A percentile compares a stretch with the other conserved stretches of the same genome.
Evolutionary conservation across 768 basidiomycete genomes (phyloP).

Genomic region (Chalciporus pseudorubinellus): DNA sequence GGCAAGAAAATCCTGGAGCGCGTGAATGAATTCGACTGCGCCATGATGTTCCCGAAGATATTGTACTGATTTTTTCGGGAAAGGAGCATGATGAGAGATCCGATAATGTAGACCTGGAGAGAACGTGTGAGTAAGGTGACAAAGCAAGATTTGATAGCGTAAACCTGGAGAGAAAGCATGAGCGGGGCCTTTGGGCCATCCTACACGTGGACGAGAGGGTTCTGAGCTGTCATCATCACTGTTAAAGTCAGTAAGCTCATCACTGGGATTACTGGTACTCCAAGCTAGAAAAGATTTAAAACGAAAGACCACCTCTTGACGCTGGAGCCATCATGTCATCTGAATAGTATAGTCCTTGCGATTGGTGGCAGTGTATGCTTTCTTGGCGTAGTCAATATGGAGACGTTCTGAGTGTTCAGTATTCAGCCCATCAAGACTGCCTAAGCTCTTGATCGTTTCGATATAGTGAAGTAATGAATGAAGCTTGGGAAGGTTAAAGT

Average conservation of each 20-base stretch:
- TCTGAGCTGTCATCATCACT: too few species aligned
- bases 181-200: too few species aligned
- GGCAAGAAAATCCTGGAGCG: neutral
- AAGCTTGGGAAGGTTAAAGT: conserved; percentile 41
- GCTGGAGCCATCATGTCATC: conserved; percentile 6
- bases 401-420: conserved; percentile 38
- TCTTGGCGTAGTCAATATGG: conserved; percentile 40
- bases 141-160: too few species aligned
- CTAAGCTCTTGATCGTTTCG: conserved; percentile 24
- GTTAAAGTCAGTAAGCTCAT: too few species aligned
- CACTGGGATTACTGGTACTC: neutral
- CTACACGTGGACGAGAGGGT: too few species aligned
- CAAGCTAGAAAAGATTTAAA: conserved; percentile 31
- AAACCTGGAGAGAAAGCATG: too few species aligned
- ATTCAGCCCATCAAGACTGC: conserved; percentile 33
- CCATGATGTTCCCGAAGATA: neutral
- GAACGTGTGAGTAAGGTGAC: too few species aligned
- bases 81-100: neutral
- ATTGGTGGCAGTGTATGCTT: conserved; percentile 24
- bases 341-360: conserved; percentile 12
- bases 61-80: too few species aligned
- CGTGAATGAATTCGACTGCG: neutral
- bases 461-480: conserved; percentile 32
- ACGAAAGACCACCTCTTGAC: conserved; percentile 16
- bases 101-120: neutral